phyloP scores from a whole-genome alignment of 1,139 yeast genomes.

The Komagataea norvegica region DNA sequence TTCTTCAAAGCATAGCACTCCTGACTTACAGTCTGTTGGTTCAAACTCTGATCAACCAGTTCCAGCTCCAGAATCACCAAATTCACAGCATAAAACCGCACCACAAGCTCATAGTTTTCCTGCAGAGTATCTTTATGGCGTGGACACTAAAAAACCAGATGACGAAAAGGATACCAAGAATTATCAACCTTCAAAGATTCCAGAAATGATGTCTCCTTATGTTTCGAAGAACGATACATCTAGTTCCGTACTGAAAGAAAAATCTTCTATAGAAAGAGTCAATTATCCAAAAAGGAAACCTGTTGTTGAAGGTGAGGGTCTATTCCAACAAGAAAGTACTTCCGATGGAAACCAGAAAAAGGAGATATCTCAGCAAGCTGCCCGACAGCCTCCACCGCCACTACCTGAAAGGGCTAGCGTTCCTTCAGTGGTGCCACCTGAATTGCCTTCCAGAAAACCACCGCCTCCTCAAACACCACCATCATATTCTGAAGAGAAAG shows the following conservation, averaged over 20 bases:
- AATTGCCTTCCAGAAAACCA: slow-evolving; percentile 4
- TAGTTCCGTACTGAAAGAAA: neutral
- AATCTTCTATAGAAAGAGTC: slow-evolving; percentile 7
- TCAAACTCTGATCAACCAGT: slow-evolving; percentile 3
- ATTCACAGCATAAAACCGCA: slow-evolving; percentile 15
- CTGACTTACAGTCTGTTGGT: slow-evolving; percentile 8
- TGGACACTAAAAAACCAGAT: slow-evolving; percentile 17
- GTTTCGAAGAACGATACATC: slow-evolving; percentile 2
- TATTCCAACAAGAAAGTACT: too few relatives aligned
- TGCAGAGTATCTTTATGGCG: slow-evolving; percentile 21
- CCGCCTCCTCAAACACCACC: slow-evolving; percentile 8
- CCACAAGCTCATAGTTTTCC: slow-evolving; percentile 28
- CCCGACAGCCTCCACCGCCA: too few relatives aligned
- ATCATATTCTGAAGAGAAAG: slow-evolving; percentile 18
- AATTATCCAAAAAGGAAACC: slow-evolving; percentile 20
- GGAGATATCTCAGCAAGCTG: too few relatives aligned
- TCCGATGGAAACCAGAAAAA: too few relatives aligned
- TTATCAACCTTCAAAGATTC: slow-evolving; percentile 20
- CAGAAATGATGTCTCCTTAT: slow-evolving; percentile 27
- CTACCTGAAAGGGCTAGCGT: too few relatives aligned
- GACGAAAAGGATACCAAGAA: slow-evolving; percentile 12
- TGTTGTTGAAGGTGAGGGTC: slow-evolving; percentile 11
- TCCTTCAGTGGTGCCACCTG: slow-evolving; percentile 4
- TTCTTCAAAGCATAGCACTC: slow-evolving; percentile 3
- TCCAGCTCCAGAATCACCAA: slow-evolving; percentile 1